These are phyloP conservation scores for Stromatinia cepivora DNA, from an alignment of 2,329 filamentous ascomycete species.

Conservation along the genomic window DNA sequence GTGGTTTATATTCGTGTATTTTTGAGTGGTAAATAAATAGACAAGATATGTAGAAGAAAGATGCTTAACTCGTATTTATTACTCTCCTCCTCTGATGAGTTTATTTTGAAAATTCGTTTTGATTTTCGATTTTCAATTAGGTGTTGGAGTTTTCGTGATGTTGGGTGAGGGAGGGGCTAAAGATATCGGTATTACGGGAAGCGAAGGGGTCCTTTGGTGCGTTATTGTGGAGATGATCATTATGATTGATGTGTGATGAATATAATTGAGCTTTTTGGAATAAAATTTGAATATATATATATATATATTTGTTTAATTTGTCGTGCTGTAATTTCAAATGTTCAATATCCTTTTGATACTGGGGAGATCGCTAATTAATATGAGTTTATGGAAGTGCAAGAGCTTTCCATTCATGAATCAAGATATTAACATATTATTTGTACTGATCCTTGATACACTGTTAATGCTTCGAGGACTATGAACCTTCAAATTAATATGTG, in stretches of 20 bases:
- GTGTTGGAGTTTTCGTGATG: not conserved
- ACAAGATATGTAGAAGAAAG: not conserved
- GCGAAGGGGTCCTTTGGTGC: not conserved
- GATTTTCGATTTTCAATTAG: not conserved
- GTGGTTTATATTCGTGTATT: not conserved
- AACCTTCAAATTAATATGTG: too few relatives aligned
- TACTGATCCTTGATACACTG: too few relatives aligned
- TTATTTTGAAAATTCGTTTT: not conserved
- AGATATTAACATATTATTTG: too few relatives aligned
- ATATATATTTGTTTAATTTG: too few relatives aligned
- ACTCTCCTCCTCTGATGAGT: not conserved
- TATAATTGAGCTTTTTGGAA: not conserved
- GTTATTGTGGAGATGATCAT: not conserved
- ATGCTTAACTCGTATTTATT: not conserved
- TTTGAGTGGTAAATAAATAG: not conserved
- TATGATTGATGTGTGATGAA: not conserved
- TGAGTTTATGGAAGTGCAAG: too few relatives aligned
- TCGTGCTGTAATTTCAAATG: too few relatives aligned
- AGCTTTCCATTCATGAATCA: too few relatives aligned
- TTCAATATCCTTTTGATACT: too few relatives aligned
- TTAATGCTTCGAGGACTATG: too few relatives aligned
- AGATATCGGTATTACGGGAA: not conserved
- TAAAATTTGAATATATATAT: too few relatives aligned
- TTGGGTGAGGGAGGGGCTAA: not conserved
- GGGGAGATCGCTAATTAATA: too few relatives aligned